Evolutionary conservation across 2,329 filamentous ascomycete genomes (phyloP), one percentile per base, ranked within the genome.

Genomic region (Nemania abortiva): DNA sequence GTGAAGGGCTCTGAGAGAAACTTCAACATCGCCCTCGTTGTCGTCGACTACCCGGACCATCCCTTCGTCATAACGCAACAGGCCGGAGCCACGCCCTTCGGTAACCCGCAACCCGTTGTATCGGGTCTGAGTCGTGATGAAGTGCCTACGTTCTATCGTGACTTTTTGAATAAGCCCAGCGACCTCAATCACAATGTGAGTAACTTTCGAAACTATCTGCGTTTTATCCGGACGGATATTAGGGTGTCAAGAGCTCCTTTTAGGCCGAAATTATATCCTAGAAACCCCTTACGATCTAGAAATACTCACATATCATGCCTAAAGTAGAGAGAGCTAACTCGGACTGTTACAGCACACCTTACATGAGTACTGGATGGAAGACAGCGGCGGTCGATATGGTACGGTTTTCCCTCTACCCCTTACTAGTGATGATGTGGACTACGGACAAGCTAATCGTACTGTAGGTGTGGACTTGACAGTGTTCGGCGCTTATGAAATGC

Each of bases 291-390:
- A 42, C 37, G 11, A 42, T 42, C 13, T 42, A 3, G 13, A 42
- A 7, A 42, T 15, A 42, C 9, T 34, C 11, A 42, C 11, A 42
- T 42, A 42, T 42, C 13, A 42, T 11, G 3, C 13, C 37, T 15
- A 3, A 42, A 42, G 13, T 42, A 15, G 6, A 5, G 13, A 13
- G 6, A 42, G 37, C 37, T 42, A 15, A 42, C 37, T 42, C 37
- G 7, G 6, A 42, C 3, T 42, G 3, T 42, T 42, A 15, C 11
- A 42, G 37, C 85, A 86, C 68, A 87, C 86, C 1, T 77, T 88
- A 2, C 85, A 88, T 67, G 85, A 87, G 75, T 87, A 88, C 73
- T 87, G 86, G 85, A 87, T 87, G 85, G 85, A 85, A 61, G 85
- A 87, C 74, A 86, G 84, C 0, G 83, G 81, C 13, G 85, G 86